A percentile compares a stretch with the other conserved stretches of the same genome.
These are phyloP conservation scores for Zangia roseola DNA, from an alignment of 768 basidiomycete species.

Conservation along the genomic window DNA sequence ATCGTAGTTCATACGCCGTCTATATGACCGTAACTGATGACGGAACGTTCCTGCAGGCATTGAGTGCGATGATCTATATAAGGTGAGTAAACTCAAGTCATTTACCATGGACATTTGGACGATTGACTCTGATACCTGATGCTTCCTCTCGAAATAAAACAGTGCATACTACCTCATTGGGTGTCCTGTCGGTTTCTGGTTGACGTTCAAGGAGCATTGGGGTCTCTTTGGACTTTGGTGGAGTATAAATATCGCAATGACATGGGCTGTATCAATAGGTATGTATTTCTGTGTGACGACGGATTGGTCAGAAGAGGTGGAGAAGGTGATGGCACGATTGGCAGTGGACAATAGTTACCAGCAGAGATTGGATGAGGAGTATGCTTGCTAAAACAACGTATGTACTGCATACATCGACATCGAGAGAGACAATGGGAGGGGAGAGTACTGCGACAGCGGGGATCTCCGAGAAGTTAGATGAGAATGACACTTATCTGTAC, in stretches of 20 bases:
- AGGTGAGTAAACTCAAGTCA: constrained; percentile 38
- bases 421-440: too few relatives aligned
- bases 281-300: constrained; percentile 50
- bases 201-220: constrained; percentile 62
- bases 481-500: too few relatives aligned
- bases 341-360: constrained; percentile 38
- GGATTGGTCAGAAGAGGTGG: constrained; percentile 70
- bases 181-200: constrained; percentile 77
- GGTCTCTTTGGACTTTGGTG: constrained; percentile 81
- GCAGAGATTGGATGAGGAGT: neutral
- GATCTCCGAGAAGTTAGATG: too few relatives aligned
- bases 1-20: neutral
- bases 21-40: neutral
- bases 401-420: too few relatives aligned
- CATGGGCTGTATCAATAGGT: constrained; percentile 9
- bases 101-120: neutral
- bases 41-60: constrained; percentile 41
- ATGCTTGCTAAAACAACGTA: neutral
- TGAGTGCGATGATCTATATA: constrained; percentile 78
- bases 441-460: too few relatives aligned
- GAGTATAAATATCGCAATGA: constrained; percentile 58
- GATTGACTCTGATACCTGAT: neutral
- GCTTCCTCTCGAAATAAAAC: constrained; percentile 12
- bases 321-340: constrained; percentile 55
- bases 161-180: constrained; percentile 79